Base-by-base conservation (phyloP, 2,329 filamentous ascomycete species). In the Penicillium glabrum region DNA sequence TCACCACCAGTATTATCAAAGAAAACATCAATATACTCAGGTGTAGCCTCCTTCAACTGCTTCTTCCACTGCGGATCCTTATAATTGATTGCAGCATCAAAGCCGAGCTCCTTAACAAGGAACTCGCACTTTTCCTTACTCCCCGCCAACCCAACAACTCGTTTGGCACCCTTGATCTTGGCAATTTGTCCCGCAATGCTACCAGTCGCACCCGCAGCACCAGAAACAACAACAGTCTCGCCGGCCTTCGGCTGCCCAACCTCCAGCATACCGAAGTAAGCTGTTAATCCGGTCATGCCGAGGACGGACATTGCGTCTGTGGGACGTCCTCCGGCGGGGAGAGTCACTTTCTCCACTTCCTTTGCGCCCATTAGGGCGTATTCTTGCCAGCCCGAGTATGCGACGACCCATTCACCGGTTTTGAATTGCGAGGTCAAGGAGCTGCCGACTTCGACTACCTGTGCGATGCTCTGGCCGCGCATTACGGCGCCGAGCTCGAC, bases 121-220 rank as follows among this genome's bases (percentile, higher is more conserved):
- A 87, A 90, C 49, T 78, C 73, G 64, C 85, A 89, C 76, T 91
- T 91, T 37, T 88, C 85, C 35, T 85, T 81, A 53, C 80, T 82
- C 0, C 88, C 88, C 0, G 86, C 86, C 59, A 90, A 79, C 7
- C 88, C 88, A 23, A 89, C 72, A 13, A 90, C 84, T 3, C 80
- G 68, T 62, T 77, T 83, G 75, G 64, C 83, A 13, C 88, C 89
- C 72, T 86, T 85, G 52, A 91, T 75, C 78, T 90, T 91, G 19
- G 89, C 88, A 63, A 93, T 90, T 75, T 93, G 90, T 0, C 88
- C 89, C 0, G 85, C 89, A 1, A 93, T 84, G 67, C 83, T 88
- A 1, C 90, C 90, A 0, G 90, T 93, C 0, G 89, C 90, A 2
- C 90, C 90, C 0, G 90, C 90, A 1, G 90, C 90, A 7, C 89